Base-by-base conservation (phyloP, 306 rosid species). In the Pterocarpus macrocarpus region DNA sequence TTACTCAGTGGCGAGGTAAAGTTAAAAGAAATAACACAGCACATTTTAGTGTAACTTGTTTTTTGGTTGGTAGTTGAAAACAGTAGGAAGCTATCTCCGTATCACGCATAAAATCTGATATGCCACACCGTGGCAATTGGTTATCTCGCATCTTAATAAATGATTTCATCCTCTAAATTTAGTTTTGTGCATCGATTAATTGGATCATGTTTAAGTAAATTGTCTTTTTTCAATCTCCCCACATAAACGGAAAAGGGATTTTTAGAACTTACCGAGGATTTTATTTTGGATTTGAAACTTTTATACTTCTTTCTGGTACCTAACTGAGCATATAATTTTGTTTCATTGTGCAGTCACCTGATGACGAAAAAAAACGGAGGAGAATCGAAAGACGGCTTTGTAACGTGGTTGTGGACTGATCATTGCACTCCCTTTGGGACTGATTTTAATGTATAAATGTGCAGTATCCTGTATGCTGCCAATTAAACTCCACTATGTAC, bases 1-100 rank as follows among this genome's bases (percentile, higher is more conserved):
- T 89, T 81, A 74, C 71, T 86, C 73, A 70, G 81, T 50, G 61
- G 81, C 32, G 92, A 82, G 95, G 97, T 91, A 84, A 72, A 10
- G 33, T 63, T 82, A 5, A 33, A 58, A 57, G 56, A 44, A 81
- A 45, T 36, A 30, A 28, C 57, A 8, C 57, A 8, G 59, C 56
- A 10, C 53, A 16, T 14, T 55, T 36, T 73, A 13, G 53, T 39
- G 53, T 17, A 22, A 7, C 34, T 49, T 28, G 4, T 50, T 70
- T 38, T 4, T 38, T 3, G 41, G 41, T 38, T 38, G 41, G 7
- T 5, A 38, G 41, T 38, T 38, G 41, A 38, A 38, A 4, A 4
- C 41, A 38, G 5, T 38, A 38, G 41, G 41, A 38, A 38, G 41
- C 41, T 38, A 38, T 38, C 41, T 38, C 41, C 41, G 5, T 4